phyloP scores from a whole-genome alignment of 345 rosid species.

The Litchi chinensis region DNA sequence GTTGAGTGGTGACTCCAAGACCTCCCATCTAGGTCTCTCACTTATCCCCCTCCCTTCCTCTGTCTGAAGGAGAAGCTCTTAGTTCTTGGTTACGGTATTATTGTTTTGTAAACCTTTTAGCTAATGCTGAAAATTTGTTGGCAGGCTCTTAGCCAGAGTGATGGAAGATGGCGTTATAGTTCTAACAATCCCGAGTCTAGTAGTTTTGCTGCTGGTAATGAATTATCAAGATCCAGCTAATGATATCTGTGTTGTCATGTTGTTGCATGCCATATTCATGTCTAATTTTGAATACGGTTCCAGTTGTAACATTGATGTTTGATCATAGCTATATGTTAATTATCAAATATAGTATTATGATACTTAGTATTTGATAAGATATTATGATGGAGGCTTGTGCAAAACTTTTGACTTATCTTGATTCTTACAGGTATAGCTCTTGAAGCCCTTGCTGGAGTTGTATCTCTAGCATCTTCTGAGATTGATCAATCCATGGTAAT shows the following conservation, averaged over 20 bases:
- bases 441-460: slow-evolving; percentile 83
- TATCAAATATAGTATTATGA: not conserved
- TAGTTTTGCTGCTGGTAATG: slow-evolving; percentile 86
- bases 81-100: not conserved
- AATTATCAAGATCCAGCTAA: slow-evolving; percentile 2
- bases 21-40: slow-evolving; percentile 1
- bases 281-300: not conserved
- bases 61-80: not conserved
- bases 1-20: slow-evolving; percentile 1
- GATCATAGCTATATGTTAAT: not conserved
- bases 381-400: not conserved
- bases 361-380: not conserved
- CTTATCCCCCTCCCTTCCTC: not conserved
- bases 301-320: not conserved
- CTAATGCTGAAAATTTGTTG: slow-evolving; percentile 29
- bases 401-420: slow-evolving; percentile 9
- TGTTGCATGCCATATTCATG: not conserved
- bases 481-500: slow-evolving; percentile 84
- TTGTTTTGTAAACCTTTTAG: slow-evolving; percentile 13
- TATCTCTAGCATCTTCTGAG: slow-evolving; percentile 77
- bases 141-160: slow-evolving; percentile 92
- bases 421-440: slow-evolving; percentile 75
- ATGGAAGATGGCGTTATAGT: slow-evolving; percentile 94
- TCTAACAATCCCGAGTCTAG: slow-evolving; percentile 80
- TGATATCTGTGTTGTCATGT: not conserved